phyloP scores from a whole-genome alignment of 1,284 basidiomycete species.

The Neolentinus lepideus region DNA sequence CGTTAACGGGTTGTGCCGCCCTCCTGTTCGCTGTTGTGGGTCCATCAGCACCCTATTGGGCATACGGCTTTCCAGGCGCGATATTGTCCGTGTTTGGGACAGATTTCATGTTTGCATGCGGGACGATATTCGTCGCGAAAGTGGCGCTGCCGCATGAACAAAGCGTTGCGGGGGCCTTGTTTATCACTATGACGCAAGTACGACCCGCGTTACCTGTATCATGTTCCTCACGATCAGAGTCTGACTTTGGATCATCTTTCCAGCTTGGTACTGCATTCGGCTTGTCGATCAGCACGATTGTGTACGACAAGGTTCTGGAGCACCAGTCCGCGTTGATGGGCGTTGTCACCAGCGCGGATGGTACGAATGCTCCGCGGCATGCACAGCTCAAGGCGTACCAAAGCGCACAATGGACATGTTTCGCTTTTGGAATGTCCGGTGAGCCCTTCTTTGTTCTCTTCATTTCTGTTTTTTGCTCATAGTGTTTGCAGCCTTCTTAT shows the following conservation, averaged over 20 bases:
- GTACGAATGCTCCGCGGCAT: constrained; percentile 25
- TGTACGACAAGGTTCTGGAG: constrained; percentile 48
- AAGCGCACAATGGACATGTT: constrained; percentile 57
- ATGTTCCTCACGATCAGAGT: not conserved
- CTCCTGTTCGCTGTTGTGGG: constrained; percentile 71
- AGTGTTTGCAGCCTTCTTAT: constrained; percentile 31
- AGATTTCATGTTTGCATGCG: constrained; percentile 73
- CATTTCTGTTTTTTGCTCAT: not conserved
- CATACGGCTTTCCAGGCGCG: constrained; percentile 74
- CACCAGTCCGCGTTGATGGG: constrained; percentile 22
- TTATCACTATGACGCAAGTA: constrained; percentile 71
- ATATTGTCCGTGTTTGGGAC: constrained; percentile 69
- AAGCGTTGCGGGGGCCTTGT: constrained; percentile 69
- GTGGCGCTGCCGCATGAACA: constrained; percentile 72
- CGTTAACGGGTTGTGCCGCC: constrained; percentile 56
- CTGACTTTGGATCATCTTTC: not conserved
- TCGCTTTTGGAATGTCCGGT: constrained; percentile 56
- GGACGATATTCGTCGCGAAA: constrained; percentile 71
- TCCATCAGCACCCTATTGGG: constrained; percentile 64
- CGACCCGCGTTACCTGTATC: constrained; percentile 4
- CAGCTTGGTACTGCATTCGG: constrained; percentile 73
- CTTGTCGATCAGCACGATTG: constrained; percentile 68
- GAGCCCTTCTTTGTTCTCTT: constrained; percentile 5
- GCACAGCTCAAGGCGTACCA: constrained; percentile 46
- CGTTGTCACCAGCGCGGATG: constrained; percentile 20